Evolutionary conservation across 2,329 filamentous ascomycete species (phyloP).

Genomic region (Drechslerella dactyloides): DNA sequence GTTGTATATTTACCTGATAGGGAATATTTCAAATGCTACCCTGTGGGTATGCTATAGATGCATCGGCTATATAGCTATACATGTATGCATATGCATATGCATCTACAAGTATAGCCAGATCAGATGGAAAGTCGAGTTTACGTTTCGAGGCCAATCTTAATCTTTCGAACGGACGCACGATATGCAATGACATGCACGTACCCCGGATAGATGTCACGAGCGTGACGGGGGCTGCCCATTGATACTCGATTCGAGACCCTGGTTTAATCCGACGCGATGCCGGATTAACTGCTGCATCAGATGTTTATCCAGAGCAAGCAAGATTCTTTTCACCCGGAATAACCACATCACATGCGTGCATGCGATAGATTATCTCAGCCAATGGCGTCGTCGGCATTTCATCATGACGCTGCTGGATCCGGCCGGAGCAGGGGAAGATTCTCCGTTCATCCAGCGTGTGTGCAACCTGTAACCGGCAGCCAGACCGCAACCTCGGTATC

Average conservation of each 20-base stretch:
- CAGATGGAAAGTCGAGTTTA: too few species aligned
- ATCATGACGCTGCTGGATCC: neutral
- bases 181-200: neutral
- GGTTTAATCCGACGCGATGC: slow-evolving; percentile 43
- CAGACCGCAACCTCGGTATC: too few species aligned
- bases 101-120: too few species aligned
- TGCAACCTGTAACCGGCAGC: too few species aligned
- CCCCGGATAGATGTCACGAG: slow-evolving; percentile 4
- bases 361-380: too few species aligned
- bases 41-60: too few species aligned
- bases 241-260: neutral
- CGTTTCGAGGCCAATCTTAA: neutral
- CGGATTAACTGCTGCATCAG: slow-evolving; percentile 33
- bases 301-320: slow-evolving; percentile 40
- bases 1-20: neutral
- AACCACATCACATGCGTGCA: slow-evolving; percentile 14
- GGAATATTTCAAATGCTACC: neutral
- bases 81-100: neutral
- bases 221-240: neutral
- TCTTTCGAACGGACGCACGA: too few species aligned
- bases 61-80: too few species aligned
- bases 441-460: slow-evolving; percentile 35
- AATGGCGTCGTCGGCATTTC: slow-evolving; percentile 24
- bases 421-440: slow-evolving; percentile 42
- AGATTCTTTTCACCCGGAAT: slow-evolving; percentile 51